Base-by-base conservation (phyloP, 2,329 filamentous ascomycete genomes). In the Furcasterigmium sp. region DNA sequence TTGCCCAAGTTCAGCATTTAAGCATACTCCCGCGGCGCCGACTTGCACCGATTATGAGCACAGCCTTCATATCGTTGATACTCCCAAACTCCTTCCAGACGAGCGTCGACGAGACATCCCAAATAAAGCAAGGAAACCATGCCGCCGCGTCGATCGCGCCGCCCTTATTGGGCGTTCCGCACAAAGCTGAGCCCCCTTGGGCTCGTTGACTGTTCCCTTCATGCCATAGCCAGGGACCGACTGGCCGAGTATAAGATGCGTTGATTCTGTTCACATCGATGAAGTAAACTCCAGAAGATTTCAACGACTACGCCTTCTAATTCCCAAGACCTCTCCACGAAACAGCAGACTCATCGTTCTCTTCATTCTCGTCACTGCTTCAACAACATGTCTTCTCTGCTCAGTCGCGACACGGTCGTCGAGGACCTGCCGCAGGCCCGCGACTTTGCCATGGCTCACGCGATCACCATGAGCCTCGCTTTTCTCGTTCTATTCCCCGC, bases 381-480 rank as follows among this genome's bases (percentile, higher is more conserved):
- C 3, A 10, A 29, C 26, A 29, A 10, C 11, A 29, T 29, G 26
- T 29, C 26, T n/a, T 29, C 26, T 4, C n/a, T n/a, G n/a, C 26
- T 29, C 13, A 13, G 25, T 28, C 25, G 25, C 25, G 25, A 13
- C 26, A n/a, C 11, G 7, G 26, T n/a, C 26, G 26, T 29, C 26
- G 26, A 29, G 3, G 26, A 29, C n/a, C n/a, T 29, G 26, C 45
- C 48, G 5, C 45, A 51, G 2, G 61, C 61, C 3, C 55, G 56
- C 10, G 30, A 37, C 0, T 61, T 62, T 38, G 60, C 65, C 26
- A 29, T 29, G 26, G 26, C 26, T 29, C 26, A 29, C 26, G 26
- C 10, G 26, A 29, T 29, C 26, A 29, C 26, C 7, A 29, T 29
- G 26, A n/a, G 10, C 26, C 26, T 29, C 26, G 26, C 26, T n/a